Percentiles rank a stretch among this genome's conserved stretches.
Conservation (phyloP, 2,329 filamentous ascomycete species). For the Arthrobotrys iridis region DNA sequence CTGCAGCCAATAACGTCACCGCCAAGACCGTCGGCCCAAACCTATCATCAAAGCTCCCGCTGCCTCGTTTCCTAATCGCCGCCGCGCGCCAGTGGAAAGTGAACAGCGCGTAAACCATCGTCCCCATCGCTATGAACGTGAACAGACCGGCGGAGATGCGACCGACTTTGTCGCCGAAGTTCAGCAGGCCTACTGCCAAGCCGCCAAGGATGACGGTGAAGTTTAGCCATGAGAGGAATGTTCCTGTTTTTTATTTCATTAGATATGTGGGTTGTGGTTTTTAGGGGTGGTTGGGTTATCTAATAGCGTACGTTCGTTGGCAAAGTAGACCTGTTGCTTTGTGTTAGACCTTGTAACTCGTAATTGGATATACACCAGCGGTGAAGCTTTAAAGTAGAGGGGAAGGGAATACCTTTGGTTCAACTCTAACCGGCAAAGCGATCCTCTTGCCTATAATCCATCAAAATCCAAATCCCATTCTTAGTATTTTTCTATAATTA, state of each 20-base stretch:
- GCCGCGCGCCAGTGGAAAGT: constrained; percentile 98
- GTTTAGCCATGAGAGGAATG: constrained; percentile 99
- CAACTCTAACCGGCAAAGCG: constrained; percentile 94
- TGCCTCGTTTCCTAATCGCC: constrained; percentile 87
- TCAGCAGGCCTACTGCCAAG: constrained; percentile 93
- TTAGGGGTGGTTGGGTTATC: not conserved
- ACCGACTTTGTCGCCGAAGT: constrained; percentile 94
- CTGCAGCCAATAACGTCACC: constrained; percentile 82
- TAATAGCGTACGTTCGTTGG: constrained; percentile 82
- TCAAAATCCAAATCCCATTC: no score
- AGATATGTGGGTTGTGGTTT: not conserved
- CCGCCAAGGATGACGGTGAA: constrained; percentile 98
- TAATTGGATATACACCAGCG: not conserved
- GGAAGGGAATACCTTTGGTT: constrained; percentile 73
- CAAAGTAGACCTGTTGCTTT: constrained; percentile 84
- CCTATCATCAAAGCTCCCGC: constrained; percentile 95
- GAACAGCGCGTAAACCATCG: constrained; percentile 92
- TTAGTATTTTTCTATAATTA: no score
- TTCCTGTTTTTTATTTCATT: constrained; percentile 61
- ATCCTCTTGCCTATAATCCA: constrained; percentile 99
- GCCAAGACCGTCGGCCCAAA: constrained; percentile 92
- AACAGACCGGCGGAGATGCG: constrained; percentile 95
- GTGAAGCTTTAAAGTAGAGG: not conserved
- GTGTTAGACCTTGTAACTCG: constrained; percentile 11
- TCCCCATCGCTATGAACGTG: constrained; percentile 90